These are phyloP conservation scores for Suillus placidus DNA, from an alignment of 768 basidiomycete species.

Conservation along the genomic window DNA sequence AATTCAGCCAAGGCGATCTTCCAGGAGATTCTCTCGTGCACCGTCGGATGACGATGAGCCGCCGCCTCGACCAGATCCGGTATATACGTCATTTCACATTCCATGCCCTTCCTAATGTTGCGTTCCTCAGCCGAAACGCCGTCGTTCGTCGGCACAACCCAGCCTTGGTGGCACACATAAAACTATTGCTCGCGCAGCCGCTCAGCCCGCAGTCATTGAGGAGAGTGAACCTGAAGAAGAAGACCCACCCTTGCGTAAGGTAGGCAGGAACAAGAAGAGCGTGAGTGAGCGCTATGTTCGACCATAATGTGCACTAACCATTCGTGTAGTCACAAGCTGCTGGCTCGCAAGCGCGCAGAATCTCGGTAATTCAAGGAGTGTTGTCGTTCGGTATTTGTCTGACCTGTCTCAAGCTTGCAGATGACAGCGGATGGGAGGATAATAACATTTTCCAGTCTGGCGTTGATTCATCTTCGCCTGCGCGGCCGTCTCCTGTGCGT, in stretches of 20 bases:
- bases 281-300: conserved; percentile 38
- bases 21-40: conserved; percentile 64
- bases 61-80: conserved; percentile 56
- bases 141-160: conserved; percentile 80
- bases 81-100: conserved; percentile 35
- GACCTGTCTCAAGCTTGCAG: conserved; percentile 35
- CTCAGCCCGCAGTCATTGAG: conserved; percentile 54
- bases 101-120: conserved; percentile 18
- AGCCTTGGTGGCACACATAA: conserved; percentile 54
- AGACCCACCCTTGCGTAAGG: conserved; percentile 59
- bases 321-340: conserved; percentile 48
- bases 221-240: conserved; percentile 81
- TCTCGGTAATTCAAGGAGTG: conserved; percentile 47
- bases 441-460: conserved; percentile 91
- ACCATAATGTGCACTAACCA: conserved; percentile 11
- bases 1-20: conserved; percentile 53
- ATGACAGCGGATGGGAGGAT: conserved; percentile 89
- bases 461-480: conserved; percentile 84
- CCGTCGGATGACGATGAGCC: conserved; percentile 47
- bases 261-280: conserved; percentile 59
- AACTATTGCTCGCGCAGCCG: conserved; percentile 34
- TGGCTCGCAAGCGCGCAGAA: conserved; percentile 54
- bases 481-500: conserved; percentile 58
- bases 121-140: conserved; percentile 65
- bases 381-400: conserved; percentile 13